Percentiles rank a stretch among this genome's conserved stretches.
These are phyloP conservation scores for Candida tibetensis DNA, from an alignment of 805 yeast species.

Conservation along the genomic window DNA sequence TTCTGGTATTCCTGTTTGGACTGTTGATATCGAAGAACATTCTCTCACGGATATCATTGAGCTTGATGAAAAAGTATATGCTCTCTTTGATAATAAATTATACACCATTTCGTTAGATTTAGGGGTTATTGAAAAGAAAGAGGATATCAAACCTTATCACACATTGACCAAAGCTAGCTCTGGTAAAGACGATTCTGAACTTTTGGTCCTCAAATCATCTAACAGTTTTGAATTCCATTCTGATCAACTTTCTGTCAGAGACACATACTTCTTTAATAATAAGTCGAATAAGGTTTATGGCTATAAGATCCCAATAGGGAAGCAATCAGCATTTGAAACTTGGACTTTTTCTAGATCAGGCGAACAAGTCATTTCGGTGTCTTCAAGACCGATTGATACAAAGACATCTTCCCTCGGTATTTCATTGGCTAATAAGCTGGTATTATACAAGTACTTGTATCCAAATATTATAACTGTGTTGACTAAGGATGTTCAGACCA, in stretches of 20 bases:
- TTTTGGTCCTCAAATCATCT: conserved; percentile 2
- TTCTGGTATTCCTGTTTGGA: conserved; percentile 8
- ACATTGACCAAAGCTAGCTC: neutral
- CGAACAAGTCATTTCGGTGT: conserved; percentile 18
- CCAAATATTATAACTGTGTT: conserved; percentile 63
- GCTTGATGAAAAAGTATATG: conserved; percentile 11
- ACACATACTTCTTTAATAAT: conserved; percentile 15
- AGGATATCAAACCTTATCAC: neutral
- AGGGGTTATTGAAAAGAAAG: conserved; percentile 13
- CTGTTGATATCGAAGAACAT: neutral
- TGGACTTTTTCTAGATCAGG: conserved; percentile 27
- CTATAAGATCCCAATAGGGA: conserved; percentile 14
- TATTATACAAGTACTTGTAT: conserved; percentile 77
- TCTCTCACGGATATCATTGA: conserved; percentile 13
- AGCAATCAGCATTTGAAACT: conserved; percentile 16
- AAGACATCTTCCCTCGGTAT: conserved; percentile 57
- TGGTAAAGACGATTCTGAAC: neutral
- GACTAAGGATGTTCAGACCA: conserved; percentile 19
- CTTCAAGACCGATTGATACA: conserved; percentile 20
- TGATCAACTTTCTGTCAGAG: neutral
- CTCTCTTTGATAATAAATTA: conserved; percentile 12
- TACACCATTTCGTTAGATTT: conserved; percentile 12
- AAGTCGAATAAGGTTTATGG: conserved; percentile 17
- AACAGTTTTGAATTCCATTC: neutral
- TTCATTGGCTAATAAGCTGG: conserved; percentile 65